A percentile compares a stretch with the other conserved stretches of the same genome.
phyloP scores from a whole-genome alignment of 176 grass and related monocot genomes.

The bread wheat (Triticum aestivum) region IWGSC_CS_RefSeq_v2.1 NC_057802.1:287134482-287134981 shows the following conservation, averaged over 20 bases:
- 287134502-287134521: not conserved
- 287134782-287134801: conserved; percentile 17
- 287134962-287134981: not conserved
- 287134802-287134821: not conserved
- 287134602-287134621: conserved; percentile 37
- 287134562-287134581: not conserved
- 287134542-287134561: not conserved
- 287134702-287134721: conserved; percentile 32
- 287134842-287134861: conserved; percentile 25
- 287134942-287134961: conserved; percentile 21
- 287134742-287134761: conserved; percentile 24
- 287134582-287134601: conserved; percentile 41
- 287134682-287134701: conserved; percentile 34
- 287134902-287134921: conserved; percentile 34
- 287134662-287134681: conserved; percentile 32
- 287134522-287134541: not conserved
- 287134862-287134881: not conserved
- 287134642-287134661: not conserved
- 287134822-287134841: not conserved
- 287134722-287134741: conserved; percentile 18
- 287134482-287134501: conserved; percentile 33
- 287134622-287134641: conserved; percentile 34
- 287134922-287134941: not conserved
- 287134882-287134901: not conserved
- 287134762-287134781: conserved; percentile 20